A percentile compares a stretch with the other conserved stretches of the same genome.
These are phyloP conservation scores for Fusarium scirpi DNA, from an alignment of 2,329 filamentous ascomycete species.

Conservation along the genomic window DNA sequence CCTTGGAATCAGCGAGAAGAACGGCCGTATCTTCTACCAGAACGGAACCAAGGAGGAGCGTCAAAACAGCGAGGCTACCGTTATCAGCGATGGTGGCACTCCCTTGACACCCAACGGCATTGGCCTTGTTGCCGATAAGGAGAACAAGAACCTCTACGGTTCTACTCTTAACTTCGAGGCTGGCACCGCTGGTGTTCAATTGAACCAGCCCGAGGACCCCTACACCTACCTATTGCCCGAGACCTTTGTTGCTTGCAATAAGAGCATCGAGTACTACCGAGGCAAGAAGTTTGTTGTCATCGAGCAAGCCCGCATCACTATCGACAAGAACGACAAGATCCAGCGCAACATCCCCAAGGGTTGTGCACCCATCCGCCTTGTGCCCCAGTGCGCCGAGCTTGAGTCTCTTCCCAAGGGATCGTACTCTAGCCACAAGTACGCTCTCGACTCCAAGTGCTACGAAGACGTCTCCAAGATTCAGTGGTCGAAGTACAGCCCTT, in stretches of 20 bases:
- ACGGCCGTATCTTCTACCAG: constrained; percentile 59
- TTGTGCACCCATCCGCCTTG: constrained; percentile 58
- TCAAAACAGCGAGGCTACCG: constrained; percentile 47
- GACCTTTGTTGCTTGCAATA: constrained; percentile 58
- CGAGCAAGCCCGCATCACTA: constrained; percentile 52
- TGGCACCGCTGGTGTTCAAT: constrained; percentile 53
- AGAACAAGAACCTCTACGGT: constrained; percentile 50
- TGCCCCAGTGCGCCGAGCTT: constrained; percentile 59
- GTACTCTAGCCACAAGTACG: constrained; percentile 56
- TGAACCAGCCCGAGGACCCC: constrained; percentile 43
- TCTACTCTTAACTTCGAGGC: constrained; percentile 50
- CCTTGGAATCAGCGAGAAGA: constrained; percentile 51
- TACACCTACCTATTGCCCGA: constrained; percentile 51
- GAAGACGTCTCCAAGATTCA: constrained; percentile 51
- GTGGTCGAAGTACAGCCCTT: constrained; percentile 45
- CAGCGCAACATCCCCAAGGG: constrained; percentile 47
- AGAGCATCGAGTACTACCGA: constrained; percentile 57
- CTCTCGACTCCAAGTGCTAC: constrained; percentile 55
- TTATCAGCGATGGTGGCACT: constrained; percentile 57
- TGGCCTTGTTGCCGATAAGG: constrained; percentile 45
- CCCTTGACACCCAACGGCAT: constrained; percentile 56
- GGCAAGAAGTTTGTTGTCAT: constrained; percentile 54
- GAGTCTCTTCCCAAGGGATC: constrained; percentile 52
- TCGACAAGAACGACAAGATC: constrained; percentile 40
- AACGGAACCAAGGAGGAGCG: constrained; percentile 59